Percentiles rank a stretch among this genome's conserved stretches.
phyloP scores from a whole-genome alignment of 148 eudicot species.

The Spergularia bocconei region DNA sequence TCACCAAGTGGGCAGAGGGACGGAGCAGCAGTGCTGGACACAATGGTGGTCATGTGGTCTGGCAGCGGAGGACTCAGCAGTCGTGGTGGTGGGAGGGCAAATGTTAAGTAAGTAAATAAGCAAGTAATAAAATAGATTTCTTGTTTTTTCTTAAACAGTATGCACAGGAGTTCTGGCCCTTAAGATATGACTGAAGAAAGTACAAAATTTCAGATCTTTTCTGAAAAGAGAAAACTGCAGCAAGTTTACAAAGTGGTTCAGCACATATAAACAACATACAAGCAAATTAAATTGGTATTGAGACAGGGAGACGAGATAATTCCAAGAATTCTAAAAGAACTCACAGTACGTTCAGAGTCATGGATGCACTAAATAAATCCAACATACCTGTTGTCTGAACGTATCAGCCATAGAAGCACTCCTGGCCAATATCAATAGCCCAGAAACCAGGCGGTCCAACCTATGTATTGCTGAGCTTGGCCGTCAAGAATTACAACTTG shows the following conservation, averaged over 20 bases:
- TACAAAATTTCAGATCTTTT: no score
- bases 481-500: constrained; percentile 39
- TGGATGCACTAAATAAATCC: constrained; percentile 7
- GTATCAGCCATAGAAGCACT: constrained; percentile 81
- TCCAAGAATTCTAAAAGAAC: neutral
- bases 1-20: no score
- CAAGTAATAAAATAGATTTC: no score
- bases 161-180: no score
- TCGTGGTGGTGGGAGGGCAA: no score
- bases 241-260: neutral
- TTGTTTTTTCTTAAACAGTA: no score
- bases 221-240: no score
- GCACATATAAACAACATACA: neutral
- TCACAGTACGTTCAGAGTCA: neutral
- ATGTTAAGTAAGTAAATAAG: no score
- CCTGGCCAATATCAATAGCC: constrained; percentile 86
- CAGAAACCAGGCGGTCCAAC: constrained; percentile 94
- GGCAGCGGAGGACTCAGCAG: no score
- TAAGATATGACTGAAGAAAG: no score
- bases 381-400: constrained; percentile 81
- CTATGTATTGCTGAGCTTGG: constrained; percentile 75
- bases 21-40: no score
- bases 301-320: neutral
- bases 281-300: neutral
- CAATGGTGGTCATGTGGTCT: no score